These are phyloP conservation scores for Cercophora newfieldiana DNA, from an alignment of 495 filamentous ascomycete species.

Conservation along the genomic window DNA sequence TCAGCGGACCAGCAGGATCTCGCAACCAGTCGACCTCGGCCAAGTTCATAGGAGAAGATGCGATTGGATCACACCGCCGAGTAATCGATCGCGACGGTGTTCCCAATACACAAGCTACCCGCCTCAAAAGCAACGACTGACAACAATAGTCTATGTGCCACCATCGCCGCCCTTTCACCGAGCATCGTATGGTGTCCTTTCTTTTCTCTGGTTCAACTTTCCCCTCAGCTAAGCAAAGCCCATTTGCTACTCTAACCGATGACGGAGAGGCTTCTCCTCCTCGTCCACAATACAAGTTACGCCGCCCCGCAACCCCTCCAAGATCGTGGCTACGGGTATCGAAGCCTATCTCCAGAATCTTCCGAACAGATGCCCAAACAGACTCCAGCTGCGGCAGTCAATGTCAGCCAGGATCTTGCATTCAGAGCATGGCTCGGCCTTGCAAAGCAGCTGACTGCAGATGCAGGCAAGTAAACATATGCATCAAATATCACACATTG, in stretches of 20 bases:
- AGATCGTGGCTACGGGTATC: background rate
- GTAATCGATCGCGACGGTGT: background rate
- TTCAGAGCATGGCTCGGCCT: background rate
- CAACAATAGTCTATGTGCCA: background rate
- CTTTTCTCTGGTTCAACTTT: background rate
- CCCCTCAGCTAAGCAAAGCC: background rate
- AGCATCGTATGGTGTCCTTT: background rate
- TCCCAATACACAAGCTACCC: background rate
- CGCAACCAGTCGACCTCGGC: background rate
- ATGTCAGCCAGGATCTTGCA: background rate
- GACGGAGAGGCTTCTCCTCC: background rate
- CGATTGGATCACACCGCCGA: background rate
- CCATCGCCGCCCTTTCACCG: background rate
- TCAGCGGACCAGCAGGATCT: background rate
- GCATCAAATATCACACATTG: conserved; percentile 9
- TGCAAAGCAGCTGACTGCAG: conserved; percentile 4
- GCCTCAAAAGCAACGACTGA: background rate
- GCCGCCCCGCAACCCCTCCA: background rate
- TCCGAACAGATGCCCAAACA: background rate
- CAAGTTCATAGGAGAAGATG: background rate
- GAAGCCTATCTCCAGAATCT: background rate
- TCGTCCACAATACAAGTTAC: background rate
- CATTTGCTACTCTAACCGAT: background rate
- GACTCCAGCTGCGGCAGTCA: background rate
- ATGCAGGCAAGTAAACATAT: background rate